These are phyloP conservation scores for Quercus engelmannii DNA, from an alignment of 306 rosid genomes.

Conservation along the genomic window DNA sequence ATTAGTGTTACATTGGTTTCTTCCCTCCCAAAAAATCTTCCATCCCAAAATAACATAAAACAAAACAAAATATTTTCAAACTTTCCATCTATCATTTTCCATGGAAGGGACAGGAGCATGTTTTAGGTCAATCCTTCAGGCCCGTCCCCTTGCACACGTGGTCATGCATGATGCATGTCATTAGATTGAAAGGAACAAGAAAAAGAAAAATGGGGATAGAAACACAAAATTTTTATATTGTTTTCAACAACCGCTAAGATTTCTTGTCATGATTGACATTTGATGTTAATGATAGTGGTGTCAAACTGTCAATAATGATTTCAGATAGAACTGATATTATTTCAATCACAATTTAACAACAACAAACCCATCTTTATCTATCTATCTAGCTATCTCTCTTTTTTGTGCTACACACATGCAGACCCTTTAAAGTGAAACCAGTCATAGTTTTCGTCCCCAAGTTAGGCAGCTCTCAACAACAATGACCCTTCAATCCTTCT, in stretches of 20 bases:
- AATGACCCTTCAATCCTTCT: slow-evolving; percentile 25
- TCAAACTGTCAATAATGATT: no score
- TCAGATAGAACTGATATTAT: no score
- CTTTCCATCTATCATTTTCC: neutral
- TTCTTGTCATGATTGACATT: no score
- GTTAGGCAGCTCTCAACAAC: slow-evolving; percentile 42
- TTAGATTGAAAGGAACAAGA: neutral
- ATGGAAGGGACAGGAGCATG: neutral
- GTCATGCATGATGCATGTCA: neutral
- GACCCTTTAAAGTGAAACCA: slow-evolving; percentile 1
- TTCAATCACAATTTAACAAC: no score
- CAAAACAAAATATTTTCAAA: neutral
- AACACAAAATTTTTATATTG: neutral
- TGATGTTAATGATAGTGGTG: no score
- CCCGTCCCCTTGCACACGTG: neutral
- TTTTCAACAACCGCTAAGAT: no score
- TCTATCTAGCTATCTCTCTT: no score
- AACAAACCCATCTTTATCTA: no score
- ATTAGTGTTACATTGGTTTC: no score
- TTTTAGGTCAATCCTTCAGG: neutral
- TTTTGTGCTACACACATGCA: no score
- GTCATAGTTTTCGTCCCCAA: slow-evolving; percentile 26
- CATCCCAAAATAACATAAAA: neutral
- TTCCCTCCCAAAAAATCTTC: no score
- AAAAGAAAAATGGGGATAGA: neutral